These are phyloP conservation scores for Erysimum cheiranthoides DNA, from an alignment of 345 rosid species.

Conservation along the genomic window DNA sequence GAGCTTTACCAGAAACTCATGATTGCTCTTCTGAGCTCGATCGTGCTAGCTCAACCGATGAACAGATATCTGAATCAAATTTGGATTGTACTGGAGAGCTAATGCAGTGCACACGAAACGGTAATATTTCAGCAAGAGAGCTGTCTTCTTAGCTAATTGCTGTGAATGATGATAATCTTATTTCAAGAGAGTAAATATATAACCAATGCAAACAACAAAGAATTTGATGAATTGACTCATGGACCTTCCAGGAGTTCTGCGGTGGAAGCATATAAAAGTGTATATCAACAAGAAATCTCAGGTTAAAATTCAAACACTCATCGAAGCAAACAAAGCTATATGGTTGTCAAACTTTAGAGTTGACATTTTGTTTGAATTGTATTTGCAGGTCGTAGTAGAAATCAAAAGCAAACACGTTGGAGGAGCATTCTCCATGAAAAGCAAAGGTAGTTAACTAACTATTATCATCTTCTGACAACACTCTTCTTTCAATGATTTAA, in stretches of 20 bases:
- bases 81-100: conserved; percentile 72
- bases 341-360: neutral
- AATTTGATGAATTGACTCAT: conserved; percentile 14
- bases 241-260: conserved; percentile 60
- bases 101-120: conserved; percentile 71
- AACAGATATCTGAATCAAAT: conserved; percentile 35
- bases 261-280: conserved; percentile 65
- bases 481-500: neutral
- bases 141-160: neutral
- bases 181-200: neutral
- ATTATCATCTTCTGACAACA: neutral
- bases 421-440: conserved; percentile 93
- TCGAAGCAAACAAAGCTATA: neutral
- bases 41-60: conserved; percentile 26
- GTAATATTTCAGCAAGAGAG: conserved; percentile 45
- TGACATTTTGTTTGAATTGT: neutral
- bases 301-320: conserved; percentile 46
- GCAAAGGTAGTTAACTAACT: conserved; percentile 57
- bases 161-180: neutral
- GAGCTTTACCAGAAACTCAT: conserved; percentile 55
- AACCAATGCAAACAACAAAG: neutral
- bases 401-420: conserved; percentile 88
- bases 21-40: conserved; percentile 42
- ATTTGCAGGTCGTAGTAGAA: conserved; percentile 67
- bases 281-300: conserved; percentile 81